Conservation (phyloP, 73 alveolate species). For the Tetrahymena thermophila region DNA sequence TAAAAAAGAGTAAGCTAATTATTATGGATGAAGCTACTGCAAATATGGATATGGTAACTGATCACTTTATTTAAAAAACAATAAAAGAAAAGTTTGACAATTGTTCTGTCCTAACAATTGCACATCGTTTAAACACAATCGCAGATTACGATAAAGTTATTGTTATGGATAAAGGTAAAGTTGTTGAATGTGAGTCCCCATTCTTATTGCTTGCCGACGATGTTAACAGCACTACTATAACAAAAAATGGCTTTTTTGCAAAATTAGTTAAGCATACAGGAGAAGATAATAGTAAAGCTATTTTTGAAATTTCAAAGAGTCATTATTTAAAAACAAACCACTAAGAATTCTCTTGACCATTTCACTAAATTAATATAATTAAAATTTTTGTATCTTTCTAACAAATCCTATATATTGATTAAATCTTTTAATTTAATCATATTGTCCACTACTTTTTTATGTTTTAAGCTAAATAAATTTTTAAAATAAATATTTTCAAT, state of each 20-base stretch:
- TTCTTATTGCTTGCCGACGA: slow-evolving; percentile 18
- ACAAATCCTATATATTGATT: background rate
- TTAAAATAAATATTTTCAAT: no score
- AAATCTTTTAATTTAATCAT: no score
- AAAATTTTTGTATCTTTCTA: no score
- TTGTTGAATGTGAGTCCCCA: slow-evolving; percentile 22
- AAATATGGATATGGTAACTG: slow-evolving; percentile 12
- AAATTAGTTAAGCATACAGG: slow-evolving; percentile 34
- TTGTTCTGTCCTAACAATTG: slow-evolving; percentile 39
- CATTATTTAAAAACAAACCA: background rate
- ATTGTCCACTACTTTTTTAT: no score
- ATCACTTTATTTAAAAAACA: slow-evolving; percentile 26
- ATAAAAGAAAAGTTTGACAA: slow-evolving; percentile 2
- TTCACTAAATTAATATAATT: background rate
- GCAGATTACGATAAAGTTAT: slow-evolving; percentile 46
- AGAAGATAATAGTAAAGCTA: slow-evolving; percentile 20
- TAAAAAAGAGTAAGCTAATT: slow-evolving; percentile 23
- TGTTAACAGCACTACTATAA: background rate
- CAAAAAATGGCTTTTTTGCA: slow-evolving; percentile 15
- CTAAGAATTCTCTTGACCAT: background rate
- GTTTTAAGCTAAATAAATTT: no score
- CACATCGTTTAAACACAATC: slow-evolving; percentile 43
- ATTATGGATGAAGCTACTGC: slow-evolving; percentile 40
- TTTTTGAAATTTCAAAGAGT: slow-evolving; percentile 25
- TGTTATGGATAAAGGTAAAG: slow-evolving; percentile 33